Evolutionary conservation across 1,284 basidiomycete species (phyloP).

Genomic region (Boletus smithii): DNA sequence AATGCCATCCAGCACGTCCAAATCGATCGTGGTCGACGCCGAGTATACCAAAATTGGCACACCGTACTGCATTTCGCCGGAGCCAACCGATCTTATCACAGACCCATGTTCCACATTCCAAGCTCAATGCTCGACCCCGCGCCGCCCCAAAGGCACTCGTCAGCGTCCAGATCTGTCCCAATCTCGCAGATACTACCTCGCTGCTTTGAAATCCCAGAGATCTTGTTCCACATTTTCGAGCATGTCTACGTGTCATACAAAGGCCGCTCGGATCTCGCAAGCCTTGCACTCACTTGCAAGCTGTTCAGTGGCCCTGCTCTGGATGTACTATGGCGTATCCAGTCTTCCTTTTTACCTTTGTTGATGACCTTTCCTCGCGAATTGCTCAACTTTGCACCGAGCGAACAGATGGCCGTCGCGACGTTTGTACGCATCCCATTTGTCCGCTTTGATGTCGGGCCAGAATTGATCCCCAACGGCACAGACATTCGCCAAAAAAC

Average conservation of each 20-base stretch:
- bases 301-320: slow-evolving; percentile 19
- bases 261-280: slow-evolving; percentile 15
- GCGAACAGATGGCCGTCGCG: slow-evolving; percentile 21
- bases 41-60: too few species aligned
- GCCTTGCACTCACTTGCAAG: slow-evolving; percentile 21
- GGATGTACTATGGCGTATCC: slow-evolving; percentile 24
- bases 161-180: too few species aligned
- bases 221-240: slow-evolving; percentile 20
- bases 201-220: slow-evolving; percentile 23
- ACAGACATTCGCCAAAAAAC: slow-evolving; percentile 17
- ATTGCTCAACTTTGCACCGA: slow-evolving; percentile 19
- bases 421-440: slow-evolving; percentile 15
- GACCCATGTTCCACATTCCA: too few species aligned
- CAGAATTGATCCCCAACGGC: neutral
- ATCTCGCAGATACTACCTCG: too few species aligned
- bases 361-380: slow-evolving; percentile 19
- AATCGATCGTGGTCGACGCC: too few species aligned
- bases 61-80: slow-evolving; percentile 1
- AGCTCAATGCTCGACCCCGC: too few species aligned
- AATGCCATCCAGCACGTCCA: too few species aligned
- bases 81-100: slow-evolving; percentile 5
- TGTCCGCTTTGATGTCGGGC: rapidly evolving
- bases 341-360: slow-evolving; percentile 22
- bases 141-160: too few species aligned
- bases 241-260: slow-evolving; percentile 10